Evolutionary conservation across 2,329 filamentous ascomycete species (phyloP).

Genomic region (Hansfordia pulvinata): DNA sequence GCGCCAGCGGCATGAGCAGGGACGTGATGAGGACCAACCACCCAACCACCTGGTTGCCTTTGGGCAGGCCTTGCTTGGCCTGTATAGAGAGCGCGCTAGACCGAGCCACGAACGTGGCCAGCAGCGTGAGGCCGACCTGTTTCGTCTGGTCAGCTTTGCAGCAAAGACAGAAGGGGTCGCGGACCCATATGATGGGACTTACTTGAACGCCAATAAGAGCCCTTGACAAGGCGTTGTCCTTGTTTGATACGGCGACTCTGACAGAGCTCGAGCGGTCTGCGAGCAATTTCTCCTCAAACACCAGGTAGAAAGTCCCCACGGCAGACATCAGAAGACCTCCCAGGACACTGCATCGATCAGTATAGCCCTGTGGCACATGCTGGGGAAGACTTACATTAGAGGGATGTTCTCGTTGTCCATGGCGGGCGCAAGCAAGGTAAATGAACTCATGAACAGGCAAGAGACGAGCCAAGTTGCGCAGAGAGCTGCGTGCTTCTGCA

Average conservation of each 20-base stretch:
- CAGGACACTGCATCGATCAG: slow-evolving; percentile 37
- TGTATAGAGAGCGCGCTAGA: slow-evolving; percentile 79
- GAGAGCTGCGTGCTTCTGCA: slow-evolving; percentile 51
- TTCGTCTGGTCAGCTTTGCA: slow-evolving; percentile 4
- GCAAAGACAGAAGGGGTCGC: slow-evolving; percentile 1
- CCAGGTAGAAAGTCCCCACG: slow-evolving; percentile 64
- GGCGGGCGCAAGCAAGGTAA: slow-evolving; percentile 69
- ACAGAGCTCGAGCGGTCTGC: slow-evolving; percentile 24
- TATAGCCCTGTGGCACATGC: too few species aligned
- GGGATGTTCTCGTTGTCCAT: slow-evolving; percentile 69
- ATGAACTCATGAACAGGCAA: slow-evolving; percentile 75
- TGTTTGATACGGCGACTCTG: slow-evolving; percentile 9
- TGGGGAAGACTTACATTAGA: slow-evolving; percentile 58
- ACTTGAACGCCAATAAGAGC: slow-evolving; percentile 54
- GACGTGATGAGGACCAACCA: slow-evolving; percentile 73
- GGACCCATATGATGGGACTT: slow-evolving; percentile 11
- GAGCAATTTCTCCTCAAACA: slow-evolving; percentile 56
- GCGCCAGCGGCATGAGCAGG: slow-evolving; percentile 65
- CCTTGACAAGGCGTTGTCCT: slow-evolving; percentile 34
- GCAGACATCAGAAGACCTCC: slow-evolving; percentile 69
- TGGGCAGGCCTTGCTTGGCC: slow-evolving; percentile 69
- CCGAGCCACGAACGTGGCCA: slow-evolving; percentile 75
- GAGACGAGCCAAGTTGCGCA: slow-evolving; percentile 60
- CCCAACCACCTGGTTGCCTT: slow-evolving; percentile 77
- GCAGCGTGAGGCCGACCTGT: slow-evolving; percentile 60